phyloP scores from a whole-genome alignment of 2,329 filamentous ascomycete genomes.

The Fusarium aywerte region DNA sequence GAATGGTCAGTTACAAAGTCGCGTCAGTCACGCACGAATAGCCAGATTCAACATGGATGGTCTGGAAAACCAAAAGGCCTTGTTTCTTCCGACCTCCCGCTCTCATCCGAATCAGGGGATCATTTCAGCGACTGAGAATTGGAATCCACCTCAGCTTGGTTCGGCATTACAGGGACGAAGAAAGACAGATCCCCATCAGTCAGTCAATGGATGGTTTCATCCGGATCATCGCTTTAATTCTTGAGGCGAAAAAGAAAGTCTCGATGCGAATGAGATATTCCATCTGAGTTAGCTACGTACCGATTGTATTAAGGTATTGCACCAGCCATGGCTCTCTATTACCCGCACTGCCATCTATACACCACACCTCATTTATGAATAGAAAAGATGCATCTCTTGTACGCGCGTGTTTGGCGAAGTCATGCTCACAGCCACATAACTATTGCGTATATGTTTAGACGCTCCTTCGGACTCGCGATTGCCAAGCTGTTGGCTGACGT shows the following conservation, averaged over 20 bases:
- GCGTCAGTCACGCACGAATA: slow-evolving; percentile 3
- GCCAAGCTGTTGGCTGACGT: slow-evolving; percentile 45
- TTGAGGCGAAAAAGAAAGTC: not conserved
- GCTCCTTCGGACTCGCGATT: slow-evolving; percentile 22
- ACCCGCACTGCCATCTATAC: slow-evolving; percentile 36
- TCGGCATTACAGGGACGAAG: slow-evolving; percentile 38
- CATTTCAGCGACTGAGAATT: slow-evolving; percentile 22
- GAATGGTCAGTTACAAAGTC: slow-evolving; percentile 14
- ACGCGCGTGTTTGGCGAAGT: slow-evolving; percentile 38
- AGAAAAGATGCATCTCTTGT: slow-evolving; percentile 11
- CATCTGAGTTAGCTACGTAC: slow-evolving; percentile 5
- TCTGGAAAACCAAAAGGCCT: not conserved
- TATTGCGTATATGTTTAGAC: slow-evolving; percentile 28
- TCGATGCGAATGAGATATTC: not conserved
- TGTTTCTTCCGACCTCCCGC: slow-evolving; percentile 26
- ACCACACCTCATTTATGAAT: slow-evolving; percentile 12
- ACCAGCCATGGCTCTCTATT: slow-evolving; percentile 23
- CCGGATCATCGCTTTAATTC: slow-evolving; percentile 6
- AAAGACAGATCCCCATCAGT: slow-evolving; percentile 5
- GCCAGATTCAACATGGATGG: slow-evolving; percentile 2
- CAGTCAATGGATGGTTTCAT: slow-evolving; percentile 21
- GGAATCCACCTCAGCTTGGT: slow-evolving; percentile 11
- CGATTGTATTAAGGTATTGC: not conserved
- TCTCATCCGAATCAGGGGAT: slow-evolving; percentile 34
- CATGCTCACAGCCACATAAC: slow-evolving; percentile 41